phyloP scores from a whole-genome alignment of 345 rosid species.

The Passiflora organensis region DNA sequence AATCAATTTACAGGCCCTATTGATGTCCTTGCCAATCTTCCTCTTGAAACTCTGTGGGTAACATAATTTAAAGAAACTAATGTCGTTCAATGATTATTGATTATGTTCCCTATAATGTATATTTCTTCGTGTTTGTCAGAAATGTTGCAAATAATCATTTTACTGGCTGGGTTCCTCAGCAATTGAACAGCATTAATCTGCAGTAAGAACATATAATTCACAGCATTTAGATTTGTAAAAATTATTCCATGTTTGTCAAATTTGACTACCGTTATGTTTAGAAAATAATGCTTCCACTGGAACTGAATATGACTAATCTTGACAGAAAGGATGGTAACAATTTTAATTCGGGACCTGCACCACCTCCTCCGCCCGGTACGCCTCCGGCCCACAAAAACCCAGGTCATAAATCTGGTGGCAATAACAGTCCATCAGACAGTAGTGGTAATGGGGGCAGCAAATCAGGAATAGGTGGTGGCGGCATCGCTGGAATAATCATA shows the following conservation, averaged over 20 bases:
- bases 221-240: too few species aligned
- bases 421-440: constrained; percentile 37
- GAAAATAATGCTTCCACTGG: neutral
- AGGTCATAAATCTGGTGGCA: constrained; percentile 44
- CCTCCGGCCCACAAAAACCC: constrained; percentile 61
- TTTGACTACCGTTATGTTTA: neutral
- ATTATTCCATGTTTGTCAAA: too few species aligned
- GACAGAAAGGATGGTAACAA: constrained; percentile 81
- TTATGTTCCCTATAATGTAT: constrained; percentile 7
- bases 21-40: constrained; percentile 67
- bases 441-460: constrained; percentile 43
- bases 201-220: constrained; percentile 36
- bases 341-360: constrained; percentile 83
- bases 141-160: constrained; percentile 50
- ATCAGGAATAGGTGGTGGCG: constrained; percentile 86
- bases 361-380: constrained; percentile 98
- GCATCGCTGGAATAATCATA: constrained; percentile 72
- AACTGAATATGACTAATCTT: constrained; percentile 22
- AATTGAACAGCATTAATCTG: constrained; percentile 47
- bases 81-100: too few species aligned
- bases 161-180: constrained; percentile 61
- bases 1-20: constrained; percentile 88
- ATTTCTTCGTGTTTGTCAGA: constrained; percentile 29
- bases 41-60: constrained; percentile 81
- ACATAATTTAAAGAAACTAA: constrained; percentile 20